Base-by-base conservation (phyloP, 345 rosid species). In the Luvunga scandens region DNA sequence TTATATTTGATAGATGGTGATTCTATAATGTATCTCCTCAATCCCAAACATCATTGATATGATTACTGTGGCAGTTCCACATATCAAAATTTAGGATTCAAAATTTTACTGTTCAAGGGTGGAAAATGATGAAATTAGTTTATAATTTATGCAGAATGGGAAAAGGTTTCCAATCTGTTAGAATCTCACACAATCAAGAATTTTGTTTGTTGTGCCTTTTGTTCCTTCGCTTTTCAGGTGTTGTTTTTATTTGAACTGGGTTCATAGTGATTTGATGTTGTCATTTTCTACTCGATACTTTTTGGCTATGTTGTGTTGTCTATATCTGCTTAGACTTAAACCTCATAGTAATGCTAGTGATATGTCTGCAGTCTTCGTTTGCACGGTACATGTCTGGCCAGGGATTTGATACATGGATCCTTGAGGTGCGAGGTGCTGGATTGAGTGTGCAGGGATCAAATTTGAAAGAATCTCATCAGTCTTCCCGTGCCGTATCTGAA, bases 371-470 rank as follows among this genome's bases (percentile, higher is more conserved):
- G 97, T 89, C 88, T 78, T 96, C 99, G 30, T 96, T 96, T 85
- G 98, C 97, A 6, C 86, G 98, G 48, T 85, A 87, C 76, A 92
- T 92, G 97, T 89, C 97, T 56, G 80, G 81, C 70, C 91, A 94
- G 73, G 99, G 99, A 78, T 96, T 91, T 86, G 99, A 96, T 83
- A 96, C 98, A 1, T 96, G 99, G 99, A 73, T 94, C 79, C 95
- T 96, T 34, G 99, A 96, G 84, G 90, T 96, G 75, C 91, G 97
- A 82, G 98, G 99, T 64, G 98, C 99, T 36, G 99, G 99, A 8
- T 83, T 96, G 86, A 96, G 98, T 71, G 81, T 89, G 57, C 84
- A 79, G 77, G 92, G 81, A 72, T 88, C 92, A 18, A 85, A 84
- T 84, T 73, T 89, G 13, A 77, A 92, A 88, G 94, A 87, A 57